A percentile compares a stretch with the other conserved stretches of the same genome.
Evolutionary conservation across 2,329 filamentous ascomycete species (phyloP).

Genomic region (Boeremia lycopersici): DNA sequence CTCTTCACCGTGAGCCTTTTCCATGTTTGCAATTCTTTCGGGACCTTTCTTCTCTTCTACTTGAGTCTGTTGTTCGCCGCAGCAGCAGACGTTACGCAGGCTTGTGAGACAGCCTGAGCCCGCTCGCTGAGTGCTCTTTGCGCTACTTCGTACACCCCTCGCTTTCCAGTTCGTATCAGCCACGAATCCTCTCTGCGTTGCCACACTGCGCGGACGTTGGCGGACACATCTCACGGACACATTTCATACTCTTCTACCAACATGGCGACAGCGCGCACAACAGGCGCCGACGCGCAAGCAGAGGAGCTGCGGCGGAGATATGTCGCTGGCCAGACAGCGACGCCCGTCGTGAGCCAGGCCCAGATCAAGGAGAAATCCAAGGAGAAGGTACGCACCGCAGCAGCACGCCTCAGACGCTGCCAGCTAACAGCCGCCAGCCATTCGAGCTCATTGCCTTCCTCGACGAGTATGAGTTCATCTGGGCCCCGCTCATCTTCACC

Average conservation of each 20-base stretch:
- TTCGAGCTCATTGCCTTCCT: slow-evolving; percentile 67
- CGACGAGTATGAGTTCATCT: slow-evolving; percentile 65
- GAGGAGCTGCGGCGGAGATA: slow-evolving; percentile 56
- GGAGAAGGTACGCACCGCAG: slow-evolving; percentile 49
- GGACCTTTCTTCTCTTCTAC: slow-evolving; percentile 17
- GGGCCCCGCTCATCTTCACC: slow-evolving; percentile 69
- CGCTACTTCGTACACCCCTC: slow-evolving; percentile 17
- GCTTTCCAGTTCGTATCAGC: slow-evolving; percentile 17
- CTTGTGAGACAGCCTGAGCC: slow-evolving; percentile 11
- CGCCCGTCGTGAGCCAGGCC: slow-evolving; percentile 38
- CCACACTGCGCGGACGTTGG: slow-evolving; percentile 2
- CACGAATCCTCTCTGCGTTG: slow-evolving; percentile 21
- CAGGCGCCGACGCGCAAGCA: slow-evolving; percentile 50
- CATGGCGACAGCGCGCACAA: slow-evolving; percentile 42
- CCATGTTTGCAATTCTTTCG: slow-evolving; percentile 18
- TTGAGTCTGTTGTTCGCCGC: slow-evolving; percentile 14
- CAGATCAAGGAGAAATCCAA: slow-evolving; percentile 54
- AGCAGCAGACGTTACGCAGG: slow-evolving; percentile 8
- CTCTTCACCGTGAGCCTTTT: slow-evolving; percentile 20
- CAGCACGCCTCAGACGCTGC: neutral
- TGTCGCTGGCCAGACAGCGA: slow-evolving; percentile 40
- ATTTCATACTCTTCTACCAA: slow-evolving; percentile 2
- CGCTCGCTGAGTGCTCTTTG: neutral
- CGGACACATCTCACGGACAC: neutral
- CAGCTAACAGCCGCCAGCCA: slow-evolving; percentile 38